Base-by-base conservation (phyloP, 768 basidiomycete genomes). In the Obba rivulosa region DNA sequence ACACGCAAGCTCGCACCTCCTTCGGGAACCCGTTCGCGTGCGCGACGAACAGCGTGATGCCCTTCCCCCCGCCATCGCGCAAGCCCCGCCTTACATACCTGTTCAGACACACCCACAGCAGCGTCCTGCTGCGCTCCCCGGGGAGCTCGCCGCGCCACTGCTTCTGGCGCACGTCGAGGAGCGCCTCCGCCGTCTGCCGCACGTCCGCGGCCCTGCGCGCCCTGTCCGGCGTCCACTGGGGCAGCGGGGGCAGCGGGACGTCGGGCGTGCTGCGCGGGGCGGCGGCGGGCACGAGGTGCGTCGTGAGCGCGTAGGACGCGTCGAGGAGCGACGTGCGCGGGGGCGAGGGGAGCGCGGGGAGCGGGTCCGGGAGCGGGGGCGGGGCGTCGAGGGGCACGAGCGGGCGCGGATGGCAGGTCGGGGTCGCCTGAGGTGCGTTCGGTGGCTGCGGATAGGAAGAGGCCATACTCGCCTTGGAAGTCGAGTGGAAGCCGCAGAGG, bases 21-120 rank as follows among this genome's bases (percentile, higher is more conserved):
- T 93, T 94, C 41, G 79, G 80, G 56, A 94, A 85, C 1, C 93
- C 92, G 64, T 90, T 94, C 2, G 89, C 90, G 62, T 94, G 92
- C 3, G 80, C 78, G 41, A 88, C 70, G 53, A 93, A 77, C 44
- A 94, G 64, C 0, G 90, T 94, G 9, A 87, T 44, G 0, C 85
- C 79, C 11, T 67, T 66, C 20, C 58, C 61, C 49, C 48, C 44
- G 25, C 45, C 50, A 7, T 35, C 44, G 9, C 55, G 51, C 16
- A 63, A 40, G 8, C 61, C 68, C 38, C 63, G 65, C 56, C 71
- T 71, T 23, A 77, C 75, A 62, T 85, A 91, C 36, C 89, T 78
- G 58, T 92, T 89, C 28, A 83, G 60, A 44, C 78, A 82, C 44
- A 77, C 81, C 86, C 87, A 90, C 45, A 91, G 62, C 3, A 77